Conservation (phyloP, 352 stramenopile genomes). For the Labyrinthula sp. region DNA sequence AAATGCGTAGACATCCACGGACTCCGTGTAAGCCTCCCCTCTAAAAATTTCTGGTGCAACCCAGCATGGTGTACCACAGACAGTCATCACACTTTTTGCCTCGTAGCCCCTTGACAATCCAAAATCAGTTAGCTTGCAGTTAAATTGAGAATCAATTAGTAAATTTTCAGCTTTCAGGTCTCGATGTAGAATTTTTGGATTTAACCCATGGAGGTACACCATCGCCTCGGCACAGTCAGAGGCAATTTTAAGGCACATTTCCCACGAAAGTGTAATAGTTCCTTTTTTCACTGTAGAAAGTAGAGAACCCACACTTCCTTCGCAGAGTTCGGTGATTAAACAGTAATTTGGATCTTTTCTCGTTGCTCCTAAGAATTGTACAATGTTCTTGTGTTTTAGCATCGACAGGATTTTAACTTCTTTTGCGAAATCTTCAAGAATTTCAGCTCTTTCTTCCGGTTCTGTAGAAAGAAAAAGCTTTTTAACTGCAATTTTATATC, state of each 20-base stretch:
- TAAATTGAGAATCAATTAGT: slow-evolving; percentile 87
- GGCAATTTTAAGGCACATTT: slow-evolving; percentile 46
- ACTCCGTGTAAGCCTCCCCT: slow-evolving; percentile 55
- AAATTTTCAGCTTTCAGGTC: slow-evolving; percentile 95
- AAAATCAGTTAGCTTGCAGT: slow-evolving; percentile 83
- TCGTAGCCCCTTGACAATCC: slow-evolving; percentile 46
- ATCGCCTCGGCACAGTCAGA: slow-evolving; percentile 56
- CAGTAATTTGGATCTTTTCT: slow-evolving; percentile 47
- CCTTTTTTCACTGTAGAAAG: slow-evolving; percentile 24
- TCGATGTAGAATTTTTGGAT: slow-evolving; percentile 82
- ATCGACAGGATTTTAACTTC: slow-evolving; percentile 55
- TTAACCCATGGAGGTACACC: slow-evolving; percentile 61
- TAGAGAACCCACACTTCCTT: slow-evolving; percentile 20
- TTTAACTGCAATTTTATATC: slow-evolving; percentile 29
- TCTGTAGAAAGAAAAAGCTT: slow-evolving; percentile 30
- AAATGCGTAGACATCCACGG: slow-evolving; percentile 61
- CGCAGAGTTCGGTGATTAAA: slow-evolving; percentile 36
- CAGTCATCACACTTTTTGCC: slow-evolving; percentile 47
- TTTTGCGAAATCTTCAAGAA: slow-evolving; percentile 44
- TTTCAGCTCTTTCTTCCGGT: slow-evolving; percentile 25
- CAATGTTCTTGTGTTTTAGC: slow-evolving; percentile 49
- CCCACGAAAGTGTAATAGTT: slow-evolving; percentile 19
- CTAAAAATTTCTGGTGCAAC: slow-evolving; percentile 61
- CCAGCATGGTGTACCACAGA: slow-evolving; percentile 53
- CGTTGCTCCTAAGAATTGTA: slow-evolving; percentile 51